Conservation (phyloP, 208 protist species). For the Acanthamoeba culbertsoni region DNA sequence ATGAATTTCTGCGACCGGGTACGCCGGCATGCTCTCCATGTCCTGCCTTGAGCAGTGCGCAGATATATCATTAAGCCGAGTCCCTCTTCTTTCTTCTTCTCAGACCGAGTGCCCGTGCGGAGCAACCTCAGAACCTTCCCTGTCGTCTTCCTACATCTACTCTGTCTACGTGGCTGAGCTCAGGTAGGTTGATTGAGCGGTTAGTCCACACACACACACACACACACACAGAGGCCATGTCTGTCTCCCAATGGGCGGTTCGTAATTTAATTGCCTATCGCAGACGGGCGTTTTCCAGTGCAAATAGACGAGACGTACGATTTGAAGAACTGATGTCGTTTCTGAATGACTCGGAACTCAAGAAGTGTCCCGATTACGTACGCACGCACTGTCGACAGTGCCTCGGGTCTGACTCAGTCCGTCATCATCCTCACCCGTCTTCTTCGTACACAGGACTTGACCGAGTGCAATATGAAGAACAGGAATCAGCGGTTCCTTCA, state of each 20-base stretch:
- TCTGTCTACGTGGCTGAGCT: conserved; percentile 36
- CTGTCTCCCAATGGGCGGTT: neutral
- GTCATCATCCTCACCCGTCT: neutral
- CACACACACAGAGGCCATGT: neutral
- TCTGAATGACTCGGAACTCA: conserved; percentile 40
- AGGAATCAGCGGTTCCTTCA: conserved; percentile 54
- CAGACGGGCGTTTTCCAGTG: neutral
- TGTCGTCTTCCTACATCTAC: conserved; percentile 39
- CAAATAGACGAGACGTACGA: neutral
- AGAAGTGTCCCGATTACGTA: conserved; percentile 52
- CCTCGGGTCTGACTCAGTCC: neutral
- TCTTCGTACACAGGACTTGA: neutral
- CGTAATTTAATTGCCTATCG: neutral
- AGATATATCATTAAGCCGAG: neutral
- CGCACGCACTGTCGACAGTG: neutral
- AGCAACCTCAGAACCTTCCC: neutral
- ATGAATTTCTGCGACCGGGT: conserved; percentile 54
- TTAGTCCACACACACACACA: neutral
- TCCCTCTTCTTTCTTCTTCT: too few species aligned
- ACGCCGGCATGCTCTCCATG: neutral
- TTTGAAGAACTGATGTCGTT: conserved; percentile 35
- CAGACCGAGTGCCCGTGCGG: conserved; percentile 53
- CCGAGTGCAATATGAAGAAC: neutral
- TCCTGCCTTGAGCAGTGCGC: neutral
- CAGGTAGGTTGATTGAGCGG: neutral